Percentiles rank a stretch among this genome's conserved stretches.
Evolutionary conservation across 352 stramenopile species (phyloP).

Genomic region (Globisporangium sylvaticum): DNA sequence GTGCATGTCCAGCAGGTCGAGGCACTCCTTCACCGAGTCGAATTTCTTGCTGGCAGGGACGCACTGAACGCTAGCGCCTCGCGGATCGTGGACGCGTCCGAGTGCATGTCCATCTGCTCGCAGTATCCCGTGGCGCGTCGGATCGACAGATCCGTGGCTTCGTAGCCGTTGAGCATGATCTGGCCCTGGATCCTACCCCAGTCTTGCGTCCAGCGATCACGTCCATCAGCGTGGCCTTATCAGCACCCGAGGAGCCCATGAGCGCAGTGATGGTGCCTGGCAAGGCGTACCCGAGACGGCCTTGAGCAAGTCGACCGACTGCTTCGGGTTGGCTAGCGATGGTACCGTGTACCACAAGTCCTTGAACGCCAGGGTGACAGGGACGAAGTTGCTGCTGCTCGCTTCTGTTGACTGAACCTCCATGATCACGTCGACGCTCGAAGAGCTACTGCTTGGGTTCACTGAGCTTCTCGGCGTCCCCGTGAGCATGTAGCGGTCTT

Average conservation of each 20-base stretch:
- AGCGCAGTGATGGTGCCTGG: slow-evolving; percentile 31
- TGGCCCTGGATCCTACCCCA: slow-evolving; percentile 55
- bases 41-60: background rate
- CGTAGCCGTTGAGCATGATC: slow-evolving; percentile 60
- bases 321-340: slow-evolving; percentile 27
- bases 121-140: slow-evolving; percentile 30
- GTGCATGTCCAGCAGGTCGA: slow-evolving; percentile 58
- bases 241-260: slow-evolving; percentile 38
- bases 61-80: background rate
- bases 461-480: background rate
- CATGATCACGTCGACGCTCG: background rate
- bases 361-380: background rate
- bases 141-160: background rate
- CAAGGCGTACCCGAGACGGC: slow-evolving; percentile 18
- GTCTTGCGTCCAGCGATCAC: slow-evolving; percentile 84
- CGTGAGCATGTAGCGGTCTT: background rate
- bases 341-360: slow-evolving; percentile 3
- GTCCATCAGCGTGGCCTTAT: slow-evolving; percentile 88
- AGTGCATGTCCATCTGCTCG: slow-evolving; percentile 89
- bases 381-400: background rate
- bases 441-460: background rate
- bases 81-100: slow-evolving; percentile 23
- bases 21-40: slow-evolving; percentile 51
- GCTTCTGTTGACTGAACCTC: background rate
- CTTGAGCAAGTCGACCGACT: slow-evolving; percentile 15